phyloP scores from a whole-genome alignment of 441 rosid genomes.

The Adansonia rubrostipa region DNA sequence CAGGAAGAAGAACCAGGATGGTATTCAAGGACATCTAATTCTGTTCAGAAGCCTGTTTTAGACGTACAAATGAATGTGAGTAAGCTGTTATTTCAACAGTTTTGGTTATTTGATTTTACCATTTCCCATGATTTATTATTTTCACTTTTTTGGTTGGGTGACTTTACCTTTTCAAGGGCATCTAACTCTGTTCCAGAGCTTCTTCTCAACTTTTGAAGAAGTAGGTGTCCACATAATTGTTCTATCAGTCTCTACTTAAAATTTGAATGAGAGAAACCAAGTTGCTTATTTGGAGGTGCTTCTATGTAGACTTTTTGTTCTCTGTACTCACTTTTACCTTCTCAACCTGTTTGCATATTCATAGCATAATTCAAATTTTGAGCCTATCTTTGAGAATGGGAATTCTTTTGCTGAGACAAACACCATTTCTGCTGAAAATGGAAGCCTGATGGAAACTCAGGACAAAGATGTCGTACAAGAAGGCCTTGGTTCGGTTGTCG shows the following conservation, averaged over 20 bases:
- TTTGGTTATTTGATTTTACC: constrained; percentile 1
- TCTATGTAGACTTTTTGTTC: background rate
- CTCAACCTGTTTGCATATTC: constrained; percentile 32
- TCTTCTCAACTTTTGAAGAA: constrained; percentile 18
- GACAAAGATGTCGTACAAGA: constrained; percentile 90
- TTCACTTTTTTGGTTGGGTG: background rate
- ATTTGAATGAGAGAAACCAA: constrained; percentile 8
- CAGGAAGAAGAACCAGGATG: constrained; percentile 99
- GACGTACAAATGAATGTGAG: constrained; percentile 84
- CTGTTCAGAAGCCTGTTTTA: constrained; percentile 61
- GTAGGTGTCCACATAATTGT: background rate
- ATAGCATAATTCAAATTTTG: constrained; percentile 65
- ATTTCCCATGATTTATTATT: background rate
- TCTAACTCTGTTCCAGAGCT: background rate
- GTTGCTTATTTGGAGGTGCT: constrained; percentile 9
- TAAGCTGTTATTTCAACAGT: constrained; percentile 23
- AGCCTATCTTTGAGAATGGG: constrained; percentile 69
- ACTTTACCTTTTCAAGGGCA: constrained; percentile 12
- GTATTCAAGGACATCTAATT: constrained; percentile 90
- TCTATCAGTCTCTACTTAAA: background rate
- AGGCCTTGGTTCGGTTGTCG: constrained; percentile 69
- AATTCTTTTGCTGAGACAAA: constrained; percentile 68
- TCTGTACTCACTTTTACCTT: constrained; percentile 10
- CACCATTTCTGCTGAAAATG: constrained; percentile 70
- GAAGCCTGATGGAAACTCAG: constrained; percentile 62